These are phyloP conservation scores for Crithidia acanthocephali DNA, from an alignment of 208 protist genomes.

Conservation along the genomic window DNA sequence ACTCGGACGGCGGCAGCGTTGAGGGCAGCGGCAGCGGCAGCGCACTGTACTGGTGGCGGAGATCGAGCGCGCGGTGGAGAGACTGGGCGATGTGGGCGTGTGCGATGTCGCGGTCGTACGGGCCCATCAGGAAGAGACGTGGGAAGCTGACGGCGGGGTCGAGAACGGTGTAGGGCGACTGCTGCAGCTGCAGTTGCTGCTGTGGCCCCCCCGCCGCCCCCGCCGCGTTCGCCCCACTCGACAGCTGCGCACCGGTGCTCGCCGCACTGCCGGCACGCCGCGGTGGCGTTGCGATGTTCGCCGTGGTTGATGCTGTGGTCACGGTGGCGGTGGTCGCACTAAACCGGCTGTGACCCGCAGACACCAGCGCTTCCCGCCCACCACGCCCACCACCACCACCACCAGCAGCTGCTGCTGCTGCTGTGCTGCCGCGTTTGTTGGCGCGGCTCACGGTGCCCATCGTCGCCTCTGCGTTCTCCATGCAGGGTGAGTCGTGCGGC, in stretches of 20 bases:
- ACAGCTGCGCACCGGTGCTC: background rate
- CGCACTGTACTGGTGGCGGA: conserved; percentile 69
- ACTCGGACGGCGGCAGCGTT: conserved; percentile 5
- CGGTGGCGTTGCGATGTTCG: background rate
- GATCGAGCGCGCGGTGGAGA: conserved; percentile 77
- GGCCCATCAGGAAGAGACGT: conserved; percentile 60
- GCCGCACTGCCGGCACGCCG: conserved; percentile 6
- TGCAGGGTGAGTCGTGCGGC: background rate
- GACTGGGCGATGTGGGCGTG: conserved; percentile 61
- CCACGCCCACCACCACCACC: too few relatives aligned
- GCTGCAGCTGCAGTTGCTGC: conserved; percentile 3
- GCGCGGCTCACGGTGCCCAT: background rate
- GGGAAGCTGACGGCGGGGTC: conserved; percentile 76
- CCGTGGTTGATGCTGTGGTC: background rate
- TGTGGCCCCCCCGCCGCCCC: background rate
- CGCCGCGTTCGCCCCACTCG: background rate
- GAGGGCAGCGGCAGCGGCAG: conserved; percentile 20
- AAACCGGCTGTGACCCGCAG: background rate
- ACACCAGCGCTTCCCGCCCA: background rate
- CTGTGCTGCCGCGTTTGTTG: conserved; percentile 4
- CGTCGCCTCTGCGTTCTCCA: conserved; percentile 9
- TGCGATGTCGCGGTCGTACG: conserved; percentile 74
- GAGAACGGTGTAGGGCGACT: conserved; percentile 60
- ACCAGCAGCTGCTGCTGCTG: too few relatives aligned
- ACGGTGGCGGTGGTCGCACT: background rate